Evolutionary conservation across 164 flowering plant species (phyloP), one percentile per base, ranked within the genome.

Genomic region (Euptelea pleiosperma): DNA sequence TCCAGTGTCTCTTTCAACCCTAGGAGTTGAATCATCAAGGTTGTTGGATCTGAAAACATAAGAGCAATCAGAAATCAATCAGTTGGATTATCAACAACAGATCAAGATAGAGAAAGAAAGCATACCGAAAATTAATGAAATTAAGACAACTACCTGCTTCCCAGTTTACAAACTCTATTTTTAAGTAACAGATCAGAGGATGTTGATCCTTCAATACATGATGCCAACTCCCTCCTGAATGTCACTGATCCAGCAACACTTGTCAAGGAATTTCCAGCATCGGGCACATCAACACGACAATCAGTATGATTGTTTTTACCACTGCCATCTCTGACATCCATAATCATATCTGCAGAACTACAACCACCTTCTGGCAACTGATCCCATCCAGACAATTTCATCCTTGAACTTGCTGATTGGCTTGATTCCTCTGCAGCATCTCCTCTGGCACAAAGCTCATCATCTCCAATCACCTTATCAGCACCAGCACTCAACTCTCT

Each of bases 341-440:
- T 29, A 30, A 21, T 40, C 39, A 35, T 61, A 52, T 55, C 61
- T 45, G 64, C 24, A 49, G 70, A 58, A 35, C 41, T 53, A 55
- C 36, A 52, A 57, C 47, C 15, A 45, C 60, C 57, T 25, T 56
- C 64, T 14, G 67, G 72, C 53, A 65, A 49, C 50, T 46, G 76
- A 61, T 65, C 74, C 70, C 70, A 59, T 42, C 69, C 70, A 39
- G 75, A 49, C 1, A 43, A 52, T 62, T 68, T 70, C 33, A 14
- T 34, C 57, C 59, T 62, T 21, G 44, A 69, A 58, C 34, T 57
- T 8, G 49, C 70, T 36, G 65, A 35, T 21, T 53, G 52, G 43
- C 30, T 56, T 6, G 56, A 43, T 22, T 70, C 75, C 51, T 46
- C 53, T 21, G 28, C 40, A 55, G 57, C 57, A 59, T 52, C 62